Base-by-base conservation (phyloP, 179 eudicot species). In the Nepenthes alata region DNA sequence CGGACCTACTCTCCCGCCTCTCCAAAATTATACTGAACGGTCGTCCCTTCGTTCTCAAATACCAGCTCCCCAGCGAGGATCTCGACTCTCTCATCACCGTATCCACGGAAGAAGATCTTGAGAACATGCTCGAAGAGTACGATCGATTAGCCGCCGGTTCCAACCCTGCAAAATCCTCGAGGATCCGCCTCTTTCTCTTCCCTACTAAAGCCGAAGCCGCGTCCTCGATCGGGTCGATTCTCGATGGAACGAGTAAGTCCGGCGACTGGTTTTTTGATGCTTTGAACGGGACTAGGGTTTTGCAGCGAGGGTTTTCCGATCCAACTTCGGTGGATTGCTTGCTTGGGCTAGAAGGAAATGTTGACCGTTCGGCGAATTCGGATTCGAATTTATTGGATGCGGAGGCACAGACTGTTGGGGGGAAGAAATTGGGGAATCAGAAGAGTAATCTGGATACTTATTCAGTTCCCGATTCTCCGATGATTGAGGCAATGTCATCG, bases 391-490 rank as follows among this genome's bases (percentile, higher is more conserved):
- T 16, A 13, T 63, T 69, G 39, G 74, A 74, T 34, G 69, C n/a
- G 12, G 67, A 68, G 65, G 64, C 55, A 10, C 13, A 11, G 25
- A 11, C 35, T 5, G 13, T 10, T 47, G 45, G 44, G 8, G 3
- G 35, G 10, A 3, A 47, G 53, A 72, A 59, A 34, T 3, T 53
- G 61, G 59, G 69, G 47, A 67, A 70, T 57, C 54, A 55, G 57
- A 67, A 66, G 6, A 71, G 47, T 50, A 78, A 53, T 47, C 88
- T 65, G 62, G 89, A 88, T 70, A 75, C 79, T 14, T 86, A 89
- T 35, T 89, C 96, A n/a, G 87, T 87, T 52, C 93, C 91, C 14
- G 90, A 83, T 71, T 85, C 93, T 9, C 87, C 91, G 6, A 74
- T 85, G 34, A 37, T 78, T 51, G 95, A 80, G 63, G 83, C 81